phyloP scores from a whole-genome alignment of 345 rosid genomes.

The Melastoma malabathricum region DNA sequence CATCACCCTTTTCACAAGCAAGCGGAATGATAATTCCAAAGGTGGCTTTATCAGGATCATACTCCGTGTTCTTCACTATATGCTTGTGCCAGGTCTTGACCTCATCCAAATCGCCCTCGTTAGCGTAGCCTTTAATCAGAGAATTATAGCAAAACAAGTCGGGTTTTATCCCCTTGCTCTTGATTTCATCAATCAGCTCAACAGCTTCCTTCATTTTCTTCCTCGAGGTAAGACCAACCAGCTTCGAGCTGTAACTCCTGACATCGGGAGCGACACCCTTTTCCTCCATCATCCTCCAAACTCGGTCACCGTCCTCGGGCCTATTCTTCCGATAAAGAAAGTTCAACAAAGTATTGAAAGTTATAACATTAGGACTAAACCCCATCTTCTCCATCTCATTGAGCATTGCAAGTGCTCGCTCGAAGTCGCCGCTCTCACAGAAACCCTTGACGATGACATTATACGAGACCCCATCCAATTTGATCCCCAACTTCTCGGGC shows the following conservation, averaged over 20 bases:
- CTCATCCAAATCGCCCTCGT: conserved; percentile 28
- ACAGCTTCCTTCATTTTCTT: conserved; percentile 33
- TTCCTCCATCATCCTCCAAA: conserved; percentile 41
- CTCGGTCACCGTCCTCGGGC: conserved; percentile 41
- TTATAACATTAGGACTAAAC: conserved; percentile 29
- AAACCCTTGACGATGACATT: conserved; percentile 44
- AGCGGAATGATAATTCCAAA: conserved; percentile 32
- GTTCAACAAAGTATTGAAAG: conserved; percentile 42
- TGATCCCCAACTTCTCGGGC: conserved; percentile 29
- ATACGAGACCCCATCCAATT: conserved; percentile 39
- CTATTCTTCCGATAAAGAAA: conserved; percentile 29
- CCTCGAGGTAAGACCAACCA: conserved; percentile 34
- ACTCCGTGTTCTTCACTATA: conserved; percentile 18
- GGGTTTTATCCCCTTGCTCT: conserved; percentile 21
- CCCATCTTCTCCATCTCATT: conserved; percentile 52
- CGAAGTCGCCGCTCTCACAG: conserved; percentile 34
- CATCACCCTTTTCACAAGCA: conserved; percentile 39
- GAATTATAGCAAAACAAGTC: conserved; percentile 44
- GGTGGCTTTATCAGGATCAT: conserved; percentile 19
- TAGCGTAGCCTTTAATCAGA: conserved; percentile 38
- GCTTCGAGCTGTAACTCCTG: conserved; percentile 43
- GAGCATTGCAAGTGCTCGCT: conserved; percentile 26
- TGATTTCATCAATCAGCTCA: conserved; percentile 31
- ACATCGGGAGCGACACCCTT: conserved; percentile 28
- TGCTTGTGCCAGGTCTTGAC: conserved; percentile 39